Base-by-base conservation (phyloP, 805 yeast species). In the Starmerella apis region DNA sequence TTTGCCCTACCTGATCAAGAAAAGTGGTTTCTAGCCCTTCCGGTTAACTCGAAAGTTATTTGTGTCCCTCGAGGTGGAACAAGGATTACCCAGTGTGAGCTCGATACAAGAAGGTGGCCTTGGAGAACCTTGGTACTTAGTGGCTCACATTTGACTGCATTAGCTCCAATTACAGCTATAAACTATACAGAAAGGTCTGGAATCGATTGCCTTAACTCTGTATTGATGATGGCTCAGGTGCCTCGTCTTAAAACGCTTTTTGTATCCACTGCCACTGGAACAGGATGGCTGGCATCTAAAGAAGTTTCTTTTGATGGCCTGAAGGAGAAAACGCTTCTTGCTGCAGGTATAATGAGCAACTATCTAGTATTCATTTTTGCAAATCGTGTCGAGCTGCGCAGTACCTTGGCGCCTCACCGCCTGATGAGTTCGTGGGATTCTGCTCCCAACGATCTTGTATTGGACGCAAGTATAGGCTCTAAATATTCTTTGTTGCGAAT, bases 51-150 rank as follows among this genome's bases (percentile, higher is more conserved):
- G 4, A 19, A 27, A 8, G 23, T 25, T 5, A 5, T 41, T n/a
- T 27, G 44, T 16, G 23, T 41, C 3, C 22, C 33, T 16, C 20
- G 44, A 9, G 33, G 33, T 8, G 24, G 33, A 3, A 16, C 33
- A 5, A 18, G n/a, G 11, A 36, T 43, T 22, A 14, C n/a, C n/a
- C 44, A 43, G 22, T 28, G 47, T 16, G 48, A 42, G 30, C 11
- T 52, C 3, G 55, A 52, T 16, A n/a, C 45, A 3, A 20, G 55
- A 9, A 49, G 46, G 18, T 19, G 31, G 22, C 55, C 55, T 19
- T 43, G 50, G 44, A 32, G 37, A 28, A 16, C 47, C 6, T 7
- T 52, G 11, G 16, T 39, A 3, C 20, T 47, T 6, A 43, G 32
- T 11, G 43, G 19, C 1, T 16, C 30, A 8, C 33, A 16, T n/a